Percentiles rank a stretch among this genome's conserved stretches.
Conservation (phyloP, 495 filamentous ascomycete species). For the Penicillium turbatum region DNA sequence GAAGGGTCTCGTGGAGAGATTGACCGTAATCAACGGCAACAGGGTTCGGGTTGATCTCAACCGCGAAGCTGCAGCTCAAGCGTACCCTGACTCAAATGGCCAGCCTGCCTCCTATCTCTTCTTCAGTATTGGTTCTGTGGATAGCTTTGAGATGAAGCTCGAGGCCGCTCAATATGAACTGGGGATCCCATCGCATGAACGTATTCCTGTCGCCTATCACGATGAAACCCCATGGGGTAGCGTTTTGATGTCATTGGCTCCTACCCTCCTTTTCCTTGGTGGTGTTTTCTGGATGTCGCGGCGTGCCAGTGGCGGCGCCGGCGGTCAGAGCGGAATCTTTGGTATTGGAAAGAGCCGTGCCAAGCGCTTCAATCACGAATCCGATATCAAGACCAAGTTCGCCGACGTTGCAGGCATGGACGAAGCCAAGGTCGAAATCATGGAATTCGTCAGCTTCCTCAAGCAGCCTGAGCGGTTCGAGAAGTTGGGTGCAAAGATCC, state of each 20-base stretch:
- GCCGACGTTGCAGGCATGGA: slow-evolving; percentile 98
- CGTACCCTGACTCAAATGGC: slow-evolving; percentile 69
- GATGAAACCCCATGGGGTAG: slow-evolving; percentile 64
- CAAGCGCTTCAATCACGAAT: slow-evolving; percentile 95
- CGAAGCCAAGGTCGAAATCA: slow-evolving; percentile 96
- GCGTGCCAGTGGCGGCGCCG: slow-evolving; percentile 58
- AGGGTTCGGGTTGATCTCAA: slow-evolving; percentile 80
- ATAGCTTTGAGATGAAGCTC: slow-evolving; percentile 81
- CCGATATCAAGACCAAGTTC: slow-evolving; percentile 93
- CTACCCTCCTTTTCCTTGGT: slow-evolving; percentile 80
- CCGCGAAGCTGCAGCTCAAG: slow-evolving; percentile 67
- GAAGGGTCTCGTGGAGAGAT: slow-evolving; percentile 90
- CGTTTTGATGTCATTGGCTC: slow-evolving; percentile 71
- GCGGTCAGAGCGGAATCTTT: slow-evolving; percentile 77
- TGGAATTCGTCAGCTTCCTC: slow-evolving; percentile 98
- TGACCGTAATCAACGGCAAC: slow-evolving; percentile 71
- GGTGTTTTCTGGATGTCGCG: slow-evolving; percentile 68
- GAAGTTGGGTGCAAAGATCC: slow-evolving; percentile 93
- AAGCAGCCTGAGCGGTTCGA: slow-evolving; percentile 86
- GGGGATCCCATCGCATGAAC: slow-evolving; percentile 73
- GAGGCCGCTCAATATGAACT: slow-evolving; percentile 86
- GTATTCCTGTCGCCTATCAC: slow-evolving; percentile 88
- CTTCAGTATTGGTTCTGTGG: slow-evolving; percentile 92
- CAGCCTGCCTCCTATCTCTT: slow-evolving; percentile 76
- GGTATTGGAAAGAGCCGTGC: slow-evolving; percentile 93